Percentiles rank a stretch among this genome's conserved stretches.
phyloP scores from a whole-genome alignment of 306 rosid species.

The Prunus mongolica region DNA sequence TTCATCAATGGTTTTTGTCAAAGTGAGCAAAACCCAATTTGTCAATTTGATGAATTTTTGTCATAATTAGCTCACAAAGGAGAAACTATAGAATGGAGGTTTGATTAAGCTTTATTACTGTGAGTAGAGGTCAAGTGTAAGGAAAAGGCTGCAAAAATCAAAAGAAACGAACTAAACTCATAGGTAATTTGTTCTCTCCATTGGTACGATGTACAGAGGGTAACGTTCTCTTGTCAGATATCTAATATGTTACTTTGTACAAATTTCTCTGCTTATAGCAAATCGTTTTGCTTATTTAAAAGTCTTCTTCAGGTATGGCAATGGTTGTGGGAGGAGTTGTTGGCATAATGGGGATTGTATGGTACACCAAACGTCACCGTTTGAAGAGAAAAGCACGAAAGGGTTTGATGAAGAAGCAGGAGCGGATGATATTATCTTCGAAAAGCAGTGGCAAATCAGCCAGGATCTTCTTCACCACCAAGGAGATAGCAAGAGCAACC shows the following conservation, averaged over 20 bases:
- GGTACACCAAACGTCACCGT: constrained; percentile 23
- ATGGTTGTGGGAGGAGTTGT: constrained; percentile 24
- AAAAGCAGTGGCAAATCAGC: constrained; percentile 41
- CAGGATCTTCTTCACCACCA: constrained; percentile 37
- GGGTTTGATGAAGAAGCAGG: constrained; percentile 12
- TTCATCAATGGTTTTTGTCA: constrained; percentile 28
- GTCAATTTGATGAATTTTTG: neutral
- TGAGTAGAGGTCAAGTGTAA: neutral
- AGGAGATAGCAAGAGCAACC: constrained; percentile 47
- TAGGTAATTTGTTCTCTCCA: neutral
- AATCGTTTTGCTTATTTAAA: no score
- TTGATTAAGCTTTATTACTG: neutral
- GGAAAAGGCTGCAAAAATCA: neutral
- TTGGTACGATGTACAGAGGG: neutral
- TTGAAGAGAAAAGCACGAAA: constrained; percentile 12
- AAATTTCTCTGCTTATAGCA: no score
- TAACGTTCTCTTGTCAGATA: neutral
- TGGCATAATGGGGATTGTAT: constrained; percentile 6
- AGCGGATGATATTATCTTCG: constrained; percentile 21
- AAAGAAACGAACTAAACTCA: neutral
- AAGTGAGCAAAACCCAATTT: neutral
- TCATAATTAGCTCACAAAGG: neutral
- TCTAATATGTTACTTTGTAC: neutral
- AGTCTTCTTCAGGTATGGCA: constrained; percentile 19
- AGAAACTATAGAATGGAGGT: neutral